Base-by-base conservation (phyloP, 2,329 filamentous ascomycete genomes). In the Chrysosporium queenslandicum region DNA sequence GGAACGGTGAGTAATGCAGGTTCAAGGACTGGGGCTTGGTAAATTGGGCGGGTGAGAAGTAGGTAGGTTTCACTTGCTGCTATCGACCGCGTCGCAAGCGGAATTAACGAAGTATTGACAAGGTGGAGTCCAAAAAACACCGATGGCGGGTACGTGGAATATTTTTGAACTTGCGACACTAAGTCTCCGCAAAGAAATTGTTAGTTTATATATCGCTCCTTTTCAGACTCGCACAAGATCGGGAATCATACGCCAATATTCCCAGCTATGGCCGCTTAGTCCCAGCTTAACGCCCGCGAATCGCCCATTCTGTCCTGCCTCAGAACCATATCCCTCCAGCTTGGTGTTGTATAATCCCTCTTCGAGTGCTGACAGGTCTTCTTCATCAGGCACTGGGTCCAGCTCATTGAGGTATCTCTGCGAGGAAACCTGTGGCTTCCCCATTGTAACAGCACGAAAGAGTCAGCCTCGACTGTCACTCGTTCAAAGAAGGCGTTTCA, bases 11-110 rank as follows among this genome's bases (percentile, higher is more conserved):
- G 80, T 56, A 97, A 76, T 18, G 94, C 71, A 2, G 88, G 87
- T 65, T 96, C 90, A 48, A 85, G 77, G 14, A 87, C 73, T 1
- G 84, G 77, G 1, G 87, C 90, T 68, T 96, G 91, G 73, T 97
- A 97, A 67, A 92, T 82, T 46, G 94, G 90, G 56, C 91, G 82
- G 25, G 89, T 90, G 67, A 95, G 86, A 58, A 97, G 83, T 46
- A 97, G 82, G 68, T 89, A 94, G 46, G 82, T 82, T 65, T 96
- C 90, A 55, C 86, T 86, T 49, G 81, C 78, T 7, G 83, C 73
- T 5, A 92, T 79, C 42, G 85, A 87, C 53, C 77, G 79, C 37
- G 86, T 87, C 46, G 83, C 61, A 34, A 92, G 79, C 0, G 88
- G 89, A 58, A 94, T 83, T 40, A 94, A 67, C 6, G 87, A 87